Conservation (phyloP, 23 red algal species). For the Gracilaria domingensis region DNA sequence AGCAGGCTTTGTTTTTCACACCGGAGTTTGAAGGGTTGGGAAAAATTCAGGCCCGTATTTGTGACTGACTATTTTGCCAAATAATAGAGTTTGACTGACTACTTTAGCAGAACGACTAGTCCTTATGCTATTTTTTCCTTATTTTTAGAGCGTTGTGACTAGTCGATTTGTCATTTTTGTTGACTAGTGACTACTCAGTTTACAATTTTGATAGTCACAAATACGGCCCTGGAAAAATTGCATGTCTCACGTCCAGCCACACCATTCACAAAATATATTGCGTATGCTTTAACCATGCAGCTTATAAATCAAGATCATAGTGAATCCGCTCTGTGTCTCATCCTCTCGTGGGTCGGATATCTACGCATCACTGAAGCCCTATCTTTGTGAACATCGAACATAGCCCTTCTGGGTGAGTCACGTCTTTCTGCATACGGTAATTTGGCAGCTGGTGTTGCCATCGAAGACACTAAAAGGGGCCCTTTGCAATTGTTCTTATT, state of each 20-base stretch:
- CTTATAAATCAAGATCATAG: neutral
- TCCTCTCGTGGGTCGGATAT: neutral
- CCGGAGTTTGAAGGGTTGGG: neutral
- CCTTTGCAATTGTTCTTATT: neutral
- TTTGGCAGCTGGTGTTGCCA: neutral
- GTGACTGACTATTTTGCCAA: too few species aligned
- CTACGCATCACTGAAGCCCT: neutral
- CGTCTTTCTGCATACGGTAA: neutral
- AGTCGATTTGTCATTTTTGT: too few species aligned
- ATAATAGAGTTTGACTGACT: too few species aligned
- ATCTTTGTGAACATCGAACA: neutral
- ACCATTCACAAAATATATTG: neutral
- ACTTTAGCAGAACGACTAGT: too few species aligned
- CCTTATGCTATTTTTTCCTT: too few species aligned
- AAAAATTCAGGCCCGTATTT: too few species aligned
- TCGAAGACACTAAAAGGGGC: neutral
- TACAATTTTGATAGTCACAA: too few species aligned
- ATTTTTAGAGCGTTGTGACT: too few species aligned
- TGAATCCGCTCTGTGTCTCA: neutral
- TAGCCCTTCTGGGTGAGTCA: neutral
- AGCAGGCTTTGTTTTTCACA: neutral
- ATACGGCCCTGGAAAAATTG: neutral
- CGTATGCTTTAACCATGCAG: neutral
- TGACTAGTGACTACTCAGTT: too few species aligned
- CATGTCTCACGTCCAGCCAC: neutral